phyloP scores from a whole-genome alignment of 208 protist species.

The Endotrypanum monterogeii region DNA sequence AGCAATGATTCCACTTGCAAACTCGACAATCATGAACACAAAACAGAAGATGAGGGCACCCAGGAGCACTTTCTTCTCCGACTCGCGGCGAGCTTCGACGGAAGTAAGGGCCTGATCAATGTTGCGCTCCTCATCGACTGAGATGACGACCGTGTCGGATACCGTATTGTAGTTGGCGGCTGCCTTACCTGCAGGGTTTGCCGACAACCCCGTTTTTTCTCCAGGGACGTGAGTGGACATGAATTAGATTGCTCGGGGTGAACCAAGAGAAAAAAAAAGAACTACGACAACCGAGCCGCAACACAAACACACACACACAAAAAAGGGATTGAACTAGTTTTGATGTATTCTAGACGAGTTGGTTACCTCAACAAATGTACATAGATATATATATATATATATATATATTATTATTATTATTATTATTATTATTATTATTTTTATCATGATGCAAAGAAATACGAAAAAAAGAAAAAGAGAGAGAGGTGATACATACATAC shows the following conservation, averaged over 20 bases:
- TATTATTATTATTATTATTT: too few species aligned
- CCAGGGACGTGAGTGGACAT: slow-evolving; percentile 10
- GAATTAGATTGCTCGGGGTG: background rate
- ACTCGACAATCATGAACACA: slow-evolving; percentile 90
- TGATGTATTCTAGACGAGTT: too few species aligned
- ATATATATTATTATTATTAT: too few species aligned
- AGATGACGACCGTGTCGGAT: slow-evolving; percentile 2
- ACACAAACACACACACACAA: too few species aligned
- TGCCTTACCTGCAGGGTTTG: background rate
- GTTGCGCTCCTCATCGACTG: slow-evolving; percentile 16
- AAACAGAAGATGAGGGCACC: slow-evolving; percentile 69
- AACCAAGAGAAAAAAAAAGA: too few species aligned
- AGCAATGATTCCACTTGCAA: slow-evolving; percentile 74
- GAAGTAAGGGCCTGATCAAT: slow-evolving; percentile 28
- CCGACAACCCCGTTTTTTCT: slow-evolving; percentile 13
- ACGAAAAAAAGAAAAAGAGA: background rate
- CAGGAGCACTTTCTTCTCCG: slow-evolving; percentile 68
- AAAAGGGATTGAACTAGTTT: too few species aligned
- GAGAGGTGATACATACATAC: background rate
- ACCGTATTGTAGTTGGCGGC: slow-evolving; percentile 24
- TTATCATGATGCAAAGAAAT: background rate
- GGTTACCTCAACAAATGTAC: too few species aligned
- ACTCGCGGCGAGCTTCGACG: slow-evolving; percentile 51
- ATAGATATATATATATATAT: too few species aligned
- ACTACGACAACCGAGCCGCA: too few species aligned